These are phyloP conservation scores for Tolypocladium nubicola DNA, from an alignment of 2,329 filamentous ascomycete genomes.

Conservation along the genomic window DNA sequence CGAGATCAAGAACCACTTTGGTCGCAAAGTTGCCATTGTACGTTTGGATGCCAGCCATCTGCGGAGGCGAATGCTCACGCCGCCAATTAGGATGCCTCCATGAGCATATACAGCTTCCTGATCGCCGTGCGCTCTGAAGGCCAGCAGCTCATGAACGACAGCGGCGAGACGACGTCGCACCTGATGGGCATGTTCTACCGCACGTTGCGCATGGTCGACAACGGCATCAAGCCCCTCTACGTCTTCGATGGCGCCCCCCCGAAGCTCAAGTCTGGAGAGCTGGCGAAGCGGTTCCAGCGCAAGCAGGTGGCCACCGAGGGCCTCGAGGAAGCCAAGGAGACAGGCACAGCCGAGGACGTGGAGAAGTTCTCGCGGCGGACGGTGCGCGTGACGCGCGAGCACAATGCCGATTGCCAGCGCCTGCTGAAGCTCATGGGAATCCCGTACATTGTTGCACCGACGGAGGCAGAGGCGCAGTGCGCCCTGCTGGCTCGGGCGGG, in stretches of 20 bases:
- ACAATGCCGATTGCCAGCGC: slow-evolving; percentile 89
- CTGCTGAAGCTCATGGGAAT: slow-evolving; percentile 92
- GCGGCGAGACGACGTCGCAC: slow-evolving; percentile 93
- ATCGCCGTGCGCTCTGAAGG: slow-evolving; percentile 95
- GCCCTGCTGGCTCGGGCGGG: slow-evolving; percentile 79
- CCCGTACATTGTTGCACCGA: slow-evolving; percentile 88
- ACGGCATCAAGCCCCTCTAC: slow-evolving; percentile 96
- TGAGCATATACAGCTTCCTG: slow-evolving; percentile 98
- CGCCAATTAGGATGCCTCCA: slow-evolving; percentile 47
- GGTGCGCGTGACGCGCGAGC: slow-evolving; percentile 89
- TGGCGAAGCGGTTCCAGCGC: slow-evolving; percentile 90
- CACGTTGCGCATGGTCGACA: slow-evolving; percentile 94
- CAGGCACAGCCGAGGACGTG: slow-evolving; percentile 90
- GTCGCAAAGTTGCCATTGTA: slow-evolving; percentile 95
- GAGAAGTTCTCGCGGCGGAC: slow-evolving; percentile 95
- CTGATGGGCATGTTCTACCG: slow-evolving; percentile 99
- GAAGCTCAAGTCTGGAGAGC: slow-evolving; percentile 93
- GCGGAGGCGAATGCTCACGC: neutral
- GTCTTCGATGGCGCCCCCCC: slow-evolving; percentile 96
- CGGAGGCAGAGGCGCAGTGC: slow-evolving; percentile 95
- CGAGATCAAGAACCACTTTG: slow-evolving; percentile 98
- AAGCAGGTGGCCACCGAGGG: slow-evolving; percentile 87
- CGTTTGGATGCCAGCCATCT: slow-evolving; percentile 22
- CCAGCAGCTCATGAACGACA: slow-evolving; percentile 90
- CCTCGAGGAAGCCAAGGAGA: slow-evolving; percentile 93